Evolutionary conservation across 352 stramenopile genomes (phyloP), one percentile per base, ranked within the genome.

Genomic region (Globisporangium okanoganense): DNA sequence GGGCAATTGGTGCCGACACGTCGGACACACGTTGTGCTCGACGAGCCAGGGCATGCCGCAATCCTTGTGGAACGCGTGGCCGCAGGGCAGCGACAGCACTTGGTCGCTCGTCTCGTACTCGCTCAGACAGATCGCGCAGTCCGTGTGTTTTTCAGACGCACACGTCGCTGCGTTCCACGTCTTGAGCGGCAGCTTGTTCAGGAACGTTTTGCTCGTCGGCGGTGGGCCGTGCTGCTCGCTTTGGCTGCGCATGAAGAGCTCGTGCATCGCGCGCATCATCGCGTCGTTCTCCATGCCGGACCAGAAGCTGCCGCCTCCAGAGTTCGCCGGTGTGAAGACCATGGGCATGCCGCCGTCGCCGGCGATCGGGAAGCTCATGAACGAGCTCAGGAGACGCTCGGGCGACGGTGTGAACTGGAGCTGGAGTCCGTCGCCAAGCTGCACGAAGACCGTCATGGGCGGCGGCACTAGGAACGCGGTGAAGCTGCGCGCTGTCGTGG

Each of bases 11-110:
- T 80, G 79, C 43, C 85, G 76, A 62, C 85, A 94, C 0, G 81
- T 92, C 13, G 85, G 85, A 50, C 85, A 94, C 3, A 90, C 73
- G 33, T 91, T 92, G 77, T 94, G 80, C 43, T 90, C 76, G 5
- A 76, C 35, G 2, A 94, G 85, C 85, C 85, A 94, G 29, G 71
- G 80, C 71, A 88, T 75, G 31, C 75, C 79, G 56, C 85, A 94
- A 36, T 88, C 73, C 64, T 86, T 82, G 75, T 94, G 85, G 63
- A 94, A 92, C 24, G 71, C 75, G 62, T 94, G 85, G 16, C 77
- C 76, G 49, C 85, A 94, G 0, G 85, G 85, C 5, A 94, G 71
- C n/a, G 73, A 73, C 14, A 91, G 64, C 12, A 93, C 72, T 25
- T 72, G 45, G 29, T 93, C 79, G 24, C 85, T 71, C 12, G 79